phyloP scores from a whole-genome alignment of 495 filamentous ascomycete genomes.

The Amphirosellinia nigrospora region DNA sequence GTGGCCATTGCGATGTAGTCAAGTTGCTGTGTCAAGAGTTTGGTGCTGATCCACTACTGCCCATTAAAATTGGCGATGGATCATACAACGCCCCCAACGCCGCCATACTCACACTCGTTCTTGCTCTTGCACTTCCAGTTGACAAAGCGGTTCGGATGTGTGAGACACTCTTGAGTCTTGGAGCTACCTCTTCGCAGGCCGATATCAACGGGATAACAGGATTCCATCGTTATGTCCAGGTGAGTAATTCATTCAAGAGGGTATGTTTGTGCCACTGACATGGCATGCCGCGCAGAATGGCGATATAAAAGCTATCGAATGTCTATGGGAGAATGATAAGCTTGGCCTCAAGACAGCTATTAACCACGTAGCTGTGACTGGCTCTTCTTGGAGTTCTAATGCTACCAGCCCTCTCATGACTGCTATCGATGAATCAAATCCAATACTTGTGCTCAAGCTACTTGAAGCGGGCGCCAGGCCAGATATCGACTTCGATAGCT shows the following conservation, averaged over 20 bases:
- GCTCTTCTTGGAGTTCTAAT: slow-evolving; percentile 35
- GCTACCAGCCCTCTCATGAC: slow-evolving; percentile 45
- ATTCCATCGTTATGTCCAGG: slow-evolving; percentile 62
- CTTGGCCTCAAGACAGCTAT: slow-evolving; percentile 15
- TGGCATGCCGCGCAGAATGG: background rate
- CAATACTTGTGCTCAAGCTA: slow-evolving; percentile 45
- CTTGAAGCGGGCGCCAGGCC: slow-evolving; percentile 48
- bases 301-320: slow-evolving; percentile 2
- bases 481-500: slow-evolving; percentile 52
- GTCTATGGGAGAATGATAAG: slow-evolving; percentile 52
- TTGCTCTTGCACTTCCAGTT: slow-evolving; percentile 62
- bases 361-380: slow-evolving; percentile 47
- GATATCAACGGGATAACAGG: slow-evolving; percentile 64
- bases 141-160: slow-evolving; percentile 67
- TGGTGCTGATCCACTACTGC: slow-evolving; percentile 74
- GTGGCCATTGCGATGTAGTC: slow-evolving; percentile 70
- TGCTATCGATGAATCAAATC: slow-evolving; percentile 42
- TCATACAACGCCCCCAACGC: slow-evolving; percentile 50
- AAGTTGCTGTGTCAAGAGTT: slow-evolving; percentile 72
- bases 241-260: slow-evolving; percentile 6
- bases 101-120: slow-evolving; percentile 69
- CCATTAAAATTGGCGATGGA: slow-evolving; percentile 64
- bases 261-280: background rate
- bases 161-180: slow-evolving; percentile 67
- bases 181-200: slow-evolving; percentile 74